These are phyloP conservation scores for Nannochloropsis gaditana DNA, from an alignment of 108 stramenopile species.

Conservation along the genomic window DNA sequence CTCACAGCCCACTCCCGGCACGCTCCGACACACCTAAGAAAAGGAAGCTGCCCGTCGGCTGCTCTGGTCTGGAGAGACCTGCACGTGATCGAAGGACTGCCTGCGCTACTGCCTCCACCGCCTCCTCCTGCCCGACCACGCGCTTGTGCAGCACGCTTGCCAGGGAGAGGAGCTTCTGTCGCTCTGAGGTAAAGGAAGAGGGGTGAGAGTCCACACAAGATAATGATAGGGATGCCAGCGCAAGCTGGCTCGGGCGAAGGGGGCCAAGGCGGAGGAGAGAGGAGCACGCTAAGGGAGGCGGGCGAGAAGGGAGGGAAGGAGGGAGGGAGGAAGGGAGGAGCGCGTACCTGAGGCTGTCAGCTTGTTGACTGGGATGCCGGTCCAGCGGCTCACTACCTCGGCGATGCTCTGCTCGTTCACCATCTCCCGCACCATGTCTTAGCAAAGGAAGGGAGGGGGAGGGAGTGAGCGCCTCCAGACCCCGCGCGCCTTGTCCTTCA, in stretches of 20 bases:
- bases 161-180: constrained; percentile 66
- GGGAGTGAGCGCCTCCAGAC: neutral
- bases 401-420: constrained; percentile 87
- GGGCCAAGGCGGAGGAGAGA: neutral
- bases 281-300: neutral
- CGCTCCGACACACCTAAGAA: constrained; percentile 42
- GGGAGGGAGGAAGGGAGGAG: neutral
- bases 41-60: constrained; percentile 60
- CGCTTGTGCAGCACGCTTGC: constrained; percentile 61
- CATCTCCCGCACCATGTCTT: constrained; percentile 59
- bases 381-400: constrained; percentile 74
- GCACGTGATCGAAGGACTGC: constrained; percentile 72
- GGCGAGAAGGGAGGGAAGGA: neutral
- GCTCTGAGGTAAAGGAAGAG: constrained; percentile 57
- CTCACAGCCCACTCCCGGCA: constrained; percentile 56
- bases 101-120: constrained; percentile 69
- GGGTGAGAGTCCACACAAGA: neutral
- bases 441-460: neutral
- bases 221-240: neutral
- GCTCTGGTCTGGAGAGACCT: constrained; percentile 68
- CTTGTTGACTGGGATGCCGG: constrained; percentile 78
- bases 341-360: constrained; percentile 52
- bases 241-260: neutral
- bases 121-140: constrained; percentile 78
- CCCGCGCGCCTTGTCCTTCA: neutral